These are phyloP conservation scores for Solanum clarkiae DNA, from an alignment of 257 asterid species.

Conservation along the genomic window DNA sequence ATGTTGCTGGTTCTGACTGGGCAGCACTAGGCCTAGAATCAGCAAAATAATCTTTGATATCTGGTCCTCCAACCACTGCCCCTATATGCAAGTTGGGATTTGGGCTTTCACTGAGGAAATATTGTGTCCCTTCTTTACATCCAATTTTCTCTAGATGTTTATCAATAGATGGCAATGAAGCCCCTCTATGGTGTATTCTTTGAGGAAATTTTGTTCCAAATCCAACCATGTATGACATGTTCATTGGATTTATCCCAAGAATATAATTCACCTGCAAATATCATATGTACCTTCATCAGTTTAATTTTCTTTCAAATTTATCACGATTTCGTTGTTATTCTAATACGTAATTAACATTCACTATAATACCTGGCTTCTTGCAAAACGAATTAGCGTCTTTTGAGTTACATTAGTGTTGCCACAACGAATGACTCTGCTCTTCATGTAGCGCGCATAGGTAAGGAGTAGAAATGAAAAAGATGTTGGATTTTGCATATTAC, in stretches of 20 bases:
- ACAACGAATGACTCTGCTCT: slow-evolving; percentile 34
- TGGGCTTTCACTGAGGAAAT: slow-evolving; percentile 17
- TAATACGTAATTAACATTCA: neutral
- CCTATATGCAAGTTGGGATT: slow-evolving; percentile 34
- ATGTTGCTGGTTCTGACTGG: slow-evolving; percentile 38
- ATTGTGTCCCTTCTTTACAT: slow-evolving; percentile 40
- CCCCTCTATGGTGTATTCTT: slow-evolving; percentile 38
- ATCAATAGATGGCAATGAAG: slow-evolving; percentile 34
- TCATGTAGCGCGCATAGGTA: slow-evolving; percentile 76
- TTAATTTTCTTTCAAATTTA: neutral
- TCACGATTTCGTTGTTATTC: neutral
- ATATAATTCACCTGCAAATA: slow-evolving; percentile 33
- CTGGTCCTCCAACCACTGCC: slow-evolving; percentile 50
- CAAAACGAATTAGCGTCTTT: slow-evolving; percentile 26
- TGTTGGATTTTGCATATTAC: slow-evolving; percentile 69
- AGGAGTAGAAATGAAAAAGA: slow-evolving; percentile 59
- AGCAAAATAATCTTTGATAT: slow-evolving; percentile 30
- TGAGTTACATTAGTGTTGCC: slow-evolving; percentile 33
- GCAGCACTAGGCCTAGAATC: slow-evolving; percentile 28
- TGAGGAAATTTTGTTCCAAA: slow-evolving; percentile 28
- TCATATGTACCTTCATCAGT: neutral
- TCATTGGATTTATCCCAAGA: slow-evolving; percentile 39
- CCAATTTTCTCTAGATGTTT: slow-evolving; percentile 23
- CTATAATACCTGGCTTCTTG: slow-evolving; percentile 38
- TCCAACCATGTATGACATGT: slow-evolving; percentile 47